Conservation (phyloP, 1,284 basidiomycete species). For the Melanopsichium pennsylvanicum region DNA sequence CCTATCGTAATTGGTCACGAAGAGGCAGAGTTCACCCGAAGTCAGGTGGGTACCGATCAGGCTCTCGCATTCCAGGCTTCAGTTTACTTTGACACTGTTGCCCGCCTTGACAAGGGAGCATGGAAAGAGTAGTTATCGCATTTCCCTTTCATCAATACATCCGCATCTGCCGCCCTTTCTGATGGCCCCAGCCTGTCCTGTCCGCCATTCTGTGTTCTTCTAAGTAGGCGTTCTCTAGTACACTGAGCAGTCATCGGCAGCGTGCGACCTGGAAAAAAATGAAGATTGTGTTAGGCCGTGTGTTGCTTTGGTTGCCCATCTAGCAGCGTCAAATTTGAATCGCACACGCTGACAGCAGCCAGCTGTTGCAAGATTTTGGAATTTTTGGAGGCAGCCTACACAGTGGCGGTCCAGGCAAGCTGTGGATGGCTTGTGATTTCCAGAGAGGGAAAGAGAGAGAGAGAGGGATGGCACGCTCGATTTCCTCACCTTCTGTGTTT, state of each 20-base stretch:
- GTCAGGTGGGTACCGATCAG: slow-evolving; percentile 47
- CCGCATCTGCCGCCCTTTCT: no score
- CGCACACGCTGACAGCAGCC: not conserved
- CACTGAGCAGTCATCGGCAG: no score
- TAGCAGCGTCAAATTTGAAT: no score
- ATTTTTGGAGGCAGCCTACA: not conserved
- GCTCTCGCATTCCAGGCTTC: slow-evolving; percentile 56
- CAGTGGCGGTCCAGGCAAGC: not conserved
- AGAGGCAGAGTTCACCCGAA: slow-evolving; percentile 57
- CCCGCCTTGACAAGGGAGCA: slow-evolving; percentile 49
- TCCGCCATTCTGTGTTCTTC: no score
- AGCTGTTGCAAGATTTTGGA: no score
- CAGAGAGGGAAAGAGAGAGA: not conserved
- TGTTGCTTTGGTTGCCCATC: no score
- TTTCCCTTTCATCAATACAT: not conserved
- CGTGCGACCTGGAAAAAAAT: no score
- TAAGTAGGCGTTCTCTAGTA: no score
- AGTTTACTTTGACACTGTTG: slow-evolving; percentile 57
- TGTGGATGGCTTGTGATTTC: not conserved
- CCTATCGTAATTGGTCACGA: slow-evolving; percentile 54
- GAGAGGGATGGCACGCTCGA: not conserved
- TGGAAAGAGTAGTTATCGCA: slow-evolving; percentile 33
- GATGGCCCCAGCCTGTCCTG: no score
- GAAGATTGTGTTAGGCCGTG: no score
- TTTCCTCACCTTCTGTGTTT: no score